Evolutionary conservation across 73 alveolate species (phyloP).

Genomic region (Diophrys sp.): DNA sequence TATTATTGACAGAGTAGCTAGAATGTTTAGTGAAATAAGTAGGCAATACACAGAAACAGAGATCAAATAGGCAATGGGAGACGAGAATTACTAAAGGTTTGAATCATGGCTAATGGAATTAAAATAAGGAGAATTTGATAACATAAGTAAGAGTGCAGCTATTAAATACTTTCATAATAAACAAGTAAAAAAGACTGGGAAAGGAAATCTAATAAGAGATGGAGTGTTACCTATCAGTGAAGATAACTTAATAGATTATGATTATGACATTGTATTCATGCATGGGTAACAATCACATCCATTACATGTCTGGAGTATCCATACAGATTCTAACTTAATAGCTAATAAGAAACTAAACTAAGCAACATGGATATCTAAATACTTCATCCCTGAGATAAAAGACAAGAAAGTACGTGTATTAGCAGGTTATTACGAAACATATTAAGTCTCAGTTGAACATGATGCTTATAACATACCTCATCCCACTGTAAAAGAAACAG

Average conservation of each 20-base stretch:
- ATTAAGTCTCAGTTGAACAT: not conserved
- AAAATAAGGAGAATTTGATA: not conserved
- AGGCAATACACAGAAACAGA: no score
- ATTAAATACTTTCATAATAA: constrained; percentile 3
- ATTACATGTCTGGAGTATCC: not conserved
- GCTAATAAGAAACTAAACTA: not conserved
- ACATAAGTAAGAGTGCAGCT: constrained; percentile 2
- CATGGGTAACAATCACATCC: constrained; percentile 12
- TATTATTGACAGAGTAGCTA: no score
- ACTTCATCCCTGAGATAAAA: not conserved
- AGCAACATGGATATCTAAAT: not conserved
- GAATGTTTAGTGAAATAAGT: no score
- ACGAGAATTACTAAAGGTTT: no score
- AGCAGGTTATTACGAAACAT: constrained; percentile 5
- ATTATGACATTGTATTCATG: constrained; percentile 1
- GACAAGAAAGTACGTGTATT: not conserved
- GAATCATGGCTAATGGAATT: no score
- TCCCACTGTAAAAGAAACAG: not conserved
- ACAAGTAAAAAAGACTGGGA: not conserved
- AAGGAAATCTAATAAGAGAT: not conserved
- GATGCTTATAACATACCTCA: constrained; percentile 2
- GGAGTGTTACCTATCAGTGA: not conserved
- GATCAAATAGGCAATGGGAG: no score
- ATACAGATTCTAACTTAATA: not conserved
- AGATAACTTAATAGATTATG: not conserved